Evolutionary conservation across 352 stramenopile genomes (phyloP).

Genomic region (Aphanomyces astaci): DNA sequence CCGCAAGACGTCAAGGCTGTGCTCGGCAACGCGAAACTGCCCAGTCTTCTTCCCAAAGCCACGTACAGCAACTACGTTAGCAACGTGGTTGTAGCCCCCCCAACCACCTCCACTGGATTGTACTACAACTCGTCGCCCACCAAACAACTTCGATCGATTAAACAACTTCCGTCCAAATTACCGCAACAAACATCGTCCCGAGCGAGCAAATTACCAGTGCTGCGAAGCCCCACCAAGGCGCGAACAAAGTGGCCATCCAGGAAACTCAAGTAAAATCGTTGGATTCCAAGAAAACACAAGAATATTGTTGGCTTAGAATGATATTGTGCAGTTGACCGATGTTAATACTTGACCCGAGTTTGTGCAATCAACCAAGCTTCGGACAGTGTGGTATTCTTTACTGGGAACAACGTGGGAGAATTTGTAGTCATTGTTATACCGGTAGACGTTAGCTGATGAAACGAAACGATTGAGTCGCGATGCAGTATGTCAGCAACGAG

Average conservation of each 20-base stretch:
- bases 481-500: too few species aligned
- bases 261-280: not conserved
- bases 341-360: too few species aligned
- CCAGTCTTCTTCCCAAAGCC: not conserved
- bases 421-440: too few species aligned
- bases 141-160: not conserved
- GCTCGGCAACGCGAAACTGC: not conserved
- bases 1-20: not conserved
- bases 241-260: not conserved
- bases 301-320: too few species aligned
- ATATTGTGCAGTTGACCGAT: too few species aligned
- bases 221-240: conserved; percentile 2
- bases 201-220: conserved; percentile 1
- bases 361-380: too few species aligned
- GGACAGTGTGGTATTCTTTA: too few species aligned
- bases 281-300: too few species aligned
- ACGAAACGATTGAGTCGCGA: too few species aligned
- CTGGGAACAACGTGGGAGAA: too few species aligned
- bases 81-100: not conserved
- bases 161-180: not conserved
- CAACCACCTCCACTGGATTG: not conserved
- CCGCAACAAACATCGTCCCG: not conserved
- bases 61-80: not conserved
- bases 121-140: not conserved
- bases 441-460: too few species aligned